Percentiles rank a stretch among this genome's conserved stretches.
These are phyloP conservation scores for Macrolepiota albuminosa DNA, from an alignment of 768 basidiomycete species.

Conservation along the genomic window DNA sequence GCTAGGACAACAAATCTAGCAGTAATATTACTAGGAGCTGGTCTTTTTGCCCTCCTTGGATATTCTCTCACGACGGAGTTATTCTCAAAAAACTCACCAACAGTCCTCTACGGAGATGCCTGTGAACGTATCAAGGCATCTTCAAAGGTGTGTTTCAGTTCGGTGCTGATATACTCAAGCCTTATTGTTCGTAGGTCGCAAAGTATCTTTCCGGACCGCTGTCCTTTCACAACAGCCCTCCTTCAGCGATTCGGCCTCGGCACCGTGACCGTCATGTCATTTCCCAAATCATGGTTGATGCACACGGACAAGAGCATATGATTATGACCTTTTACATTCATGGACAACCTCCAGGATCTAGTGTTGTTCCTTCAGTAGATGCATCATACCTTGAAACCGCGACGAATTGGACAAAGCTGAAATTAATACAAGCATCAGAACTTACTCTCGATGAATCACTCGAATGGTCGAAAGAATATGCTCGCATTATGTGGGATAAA, in stretches of 20 bases:
- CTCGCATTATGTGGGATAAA: constrained; percentile 38
- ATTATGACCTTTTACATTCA: constrained; percentile 80
- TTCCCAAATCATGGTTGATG: constrained; percentile 71
- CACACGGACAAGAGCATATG: constrained; percentile 76
- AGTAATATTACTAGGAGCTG: constrained; percentile 74
- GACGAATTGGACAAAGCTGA: constrained; percentile 38
- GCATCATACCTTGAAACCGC: constrained; percentile 41
- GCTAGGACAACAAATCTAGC: constrained; percentile 44
- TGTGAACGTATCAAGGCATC: constrained; percentile 50
- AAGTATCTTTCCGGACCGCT: constrained; percentile 66
- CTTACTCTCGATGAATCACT: constrained; percentile 54
- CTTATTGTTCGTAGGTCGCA: constrained; percentile 44
- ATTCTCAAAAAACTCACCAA: constrained; percentile 86
- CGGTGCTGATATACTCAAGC: neutral
- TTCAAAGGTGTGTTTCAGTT: constrained; percentile 32
- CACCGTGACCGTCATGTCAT: constrained; percentile 81
- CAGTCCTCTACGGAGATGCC: constrained; percentile 66
- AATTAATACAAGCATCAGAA: constrained; percentile 36
- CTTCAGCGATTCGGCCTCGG: constrained; percentile 67
- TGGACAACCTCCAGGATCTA: constrained; percentile 43
- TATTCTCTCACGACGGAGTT: constrained; percentile 82
- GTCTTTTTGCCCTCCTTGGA: constrained; percentile 66
- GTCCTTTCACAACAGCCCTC: constrained; percentile 78
- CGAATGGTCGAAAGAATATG: constrained; percentile 39
- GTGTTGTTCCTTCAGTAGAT: constrained; percentile 24